Percentiles rank a stretch among this genome's conserved stretches.
These are phyloP conservation scores for Citrus hindsii DNA, from an alignment of 345 rosid genomes.

Conservation along the genomic window DNA sequence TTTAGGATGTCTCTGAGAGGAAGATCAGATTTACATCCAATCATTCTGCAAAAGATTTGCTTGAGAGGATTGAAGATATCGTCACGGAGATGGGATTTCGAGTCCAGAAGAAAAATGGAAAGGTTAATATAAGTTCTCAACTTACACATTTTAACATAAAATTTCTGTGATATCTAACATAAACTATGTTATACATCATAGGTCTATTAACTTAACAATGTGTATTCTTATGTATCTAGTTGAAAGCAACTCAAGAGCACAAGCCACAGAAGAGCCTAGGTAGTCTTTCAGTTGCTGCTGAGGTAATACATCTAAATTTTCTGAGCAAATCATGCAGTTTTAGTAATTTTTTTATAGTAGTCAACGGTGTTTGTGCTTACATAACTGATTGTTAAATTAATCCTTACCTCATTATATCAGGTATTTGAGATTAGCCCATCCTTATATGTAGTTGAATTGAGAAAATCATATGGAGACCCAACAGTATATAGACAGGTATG, in stretches of 20 bases:
- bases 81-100: conserved; percentile 82
- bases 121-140: conserved; percentile 33
- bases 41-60: conserved; percentile 64
- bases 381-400: neutral
- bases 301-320: conserved; percentile 41
- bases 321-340: neutral
- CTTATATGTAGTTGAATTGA: conserved; percentile 75
- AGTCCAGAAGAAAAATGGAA: conserved; percentile 78
- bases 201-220: neutral
- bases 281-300: conserved; percentile 70
- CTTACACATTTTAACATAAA: neutral
- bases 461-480: conserved; percentile 83
- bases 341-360: neutral
- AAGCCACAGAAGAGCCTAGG: conserved; percentile 46
- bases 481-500: conserved; percentile 70
- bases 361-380: neutral
- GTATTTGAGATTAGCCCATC: conserved; percentile 82
- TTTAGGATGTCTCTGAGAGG: conserved; percentile 83
- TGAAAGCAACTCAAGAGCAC: conserved; percentile 68
- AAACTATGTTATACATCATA: neutral
- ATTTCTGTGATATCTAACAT: no score
- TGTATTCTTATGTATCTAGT: conserved; percentile 25
- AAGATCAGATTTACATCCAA: conserved; percentile 88
- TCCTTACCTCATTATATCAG: conserved; percentile 28
- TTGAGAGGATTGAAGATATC: conserved; percentile 63